Evolutionary conservation across 1,284 basidiomycete species (phyloP).

Genomic region (Termitomyces sp.): DNA sequence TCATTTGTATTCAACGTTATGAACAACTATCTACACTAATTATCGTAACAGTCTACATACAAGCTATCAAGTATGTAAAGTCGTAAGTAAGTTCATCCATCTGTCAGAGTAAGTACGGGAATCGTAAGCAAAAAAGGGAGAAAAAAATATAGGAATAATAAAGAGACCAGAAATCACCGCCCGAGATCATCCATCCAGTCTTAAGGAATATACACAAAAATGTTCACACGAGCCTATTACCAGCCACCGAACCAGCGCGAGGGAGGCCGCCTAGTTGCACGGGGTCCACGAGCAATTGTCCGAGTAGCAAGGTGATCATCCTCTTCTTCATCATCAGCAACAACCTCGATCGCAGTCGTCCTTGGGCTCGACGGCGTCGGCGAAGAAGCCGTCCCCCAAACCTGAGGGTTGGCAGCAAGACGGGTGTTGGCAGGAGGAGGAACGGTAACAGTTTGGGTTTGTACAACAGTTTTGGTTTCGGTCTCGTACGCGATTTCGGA

Average conservation of each 20-base stretch:
- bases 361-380: constrained; percentile 55
- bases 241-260: constrained; percentile 39
- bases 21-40: constrained; percentile 27
- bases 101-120: constrained; percentile 20
- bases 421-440: constrained; percentile 76
- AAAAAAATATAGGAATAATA: constrained; percentile 5
- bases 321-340: constrained; percentile 53
- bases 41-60: constrained; percentile 22
- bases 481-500: constrained; percentile 65
- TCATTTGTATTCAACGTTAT: constrained; percentile 16
- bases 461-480: constrained; percentile 61
- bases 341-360: constrained; percentile 65
- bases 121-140: constrained; percentile 12
- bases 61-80: constrained; percentile 12
- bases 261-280: constrained; percentile 33
- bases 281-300: constrained; percentile 28
- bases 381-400: constrained; percentile 52
- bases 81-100: constrained; percentile 23
- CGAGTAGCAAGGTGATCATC: constrained; percentile 21
- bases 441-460: constrained; percentile 59
- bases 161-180: constrained; percentile 10
- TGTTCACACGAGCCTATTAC: constrained; percentile 25
- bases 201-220: constrained; percentile 22
- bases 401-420: constrained; percentile 65
- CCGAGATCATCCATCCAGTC: constrained; percentile 14